phyloP scores from a whole-genome alignment of 2,329 filamentous ascomycete genomes.

The Metarhizium brunneum region DNA sequence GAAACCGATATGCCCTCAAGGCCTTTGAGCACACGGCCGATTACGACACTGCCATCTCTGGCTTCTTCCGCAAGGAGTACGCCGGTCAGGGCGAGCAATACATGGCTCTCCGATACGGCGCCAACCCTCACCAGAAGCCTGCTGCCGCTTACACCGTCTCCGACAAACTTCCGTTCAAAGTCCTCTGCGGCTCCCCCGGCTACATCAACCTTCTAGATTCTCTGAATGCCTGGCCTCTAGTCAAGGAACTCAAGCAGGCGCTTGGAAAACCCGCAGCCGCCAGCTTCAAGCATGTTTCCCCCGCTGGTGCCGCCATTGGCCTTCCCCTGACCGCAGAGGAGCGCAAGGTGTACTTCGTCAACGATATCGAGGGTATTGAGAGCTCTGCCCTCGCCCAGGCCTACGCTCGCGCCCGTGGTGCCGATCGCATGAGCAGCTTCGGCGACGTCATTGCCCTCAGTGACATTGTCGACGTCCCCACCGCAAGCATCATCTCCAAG shows the following conservation, averaged over 20 bases:
- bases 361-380: conserved; percentile 86
- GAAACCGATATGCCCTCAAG: conserved; percentile 88
- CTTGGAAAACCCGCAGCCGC: conserved; percentile 84
- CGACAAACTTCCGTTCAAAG: conserved; percentile 83
- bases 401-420: conserved; percentile 89
- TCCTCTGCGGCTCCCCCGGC: conserved; percentile 78
- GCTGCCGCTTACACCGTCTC: conserved; percentile 73
- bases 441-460: conserved; percentile 93
- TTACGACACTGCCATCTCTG: conserved; percentile 89
- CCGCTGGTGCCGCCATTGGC: conserved; percentile 89
- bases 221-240: conserved; percentile 91
- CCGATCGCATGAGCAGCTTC: conserved; percentile 98
- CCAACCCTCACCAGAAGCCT: conserved; percentile 97
- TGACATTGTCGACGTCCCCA: conserved; percentile 81
- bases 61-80: conserved; percentile 97
- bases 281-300: conserved; percentile 98
- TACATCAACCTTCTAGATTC: conserved; percentile 97
- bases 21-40: conserved; percentile 97
- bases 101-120: conserved; percentile 81
- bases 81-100: conserved; percentile 77
- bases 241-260: conserved; percentile 89
- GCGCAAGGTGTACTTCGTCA: conserved; percentile 97
- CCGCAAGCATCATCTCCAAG: conserved; percentile 93
- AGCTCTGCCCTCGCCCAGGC: conserved; percentile 81
- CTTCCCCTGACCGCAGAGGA: conserved; percentile 78